Evolutionary conservation across 805 yeast genomes (phyloP), one percentile per base, ranked within the genome.

Genomic region (Yarrowia sp.): DNA sequence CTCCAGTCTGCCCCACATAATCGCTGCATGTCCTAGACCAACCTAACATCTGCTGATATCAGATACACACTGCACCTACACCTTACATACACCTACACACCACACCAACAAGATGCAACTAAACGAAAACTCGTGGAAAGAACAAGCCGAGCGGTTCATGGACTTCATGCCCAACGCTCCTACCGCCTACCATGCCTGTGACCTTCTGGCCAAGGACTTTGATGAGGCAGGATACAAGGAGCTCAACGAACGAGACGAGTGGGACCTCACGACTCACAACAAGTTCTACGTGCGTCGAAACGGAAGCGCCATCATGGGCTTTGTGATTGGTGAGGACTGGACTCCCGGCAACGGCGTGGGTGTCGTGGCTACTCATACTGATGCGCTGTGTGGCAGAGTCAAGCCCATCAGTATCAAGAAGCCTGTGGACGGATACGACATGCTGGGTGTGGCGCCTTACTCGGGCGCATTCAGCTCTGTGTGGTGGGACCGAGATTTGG

Each of bases 401-500:
- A 90, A 89, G 76, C 96, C 96, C 0, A 77, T 80, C 64, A 87
- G 92, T 8, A 78, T 77, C 66, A 86, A 85, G 71, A 71, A 72
- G 4, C 75, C 79, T 14, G 83, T 84, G 11, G 89, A 87, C 65
- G 96, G 96, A n/a, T 89, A 82, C 72, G 87, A 87, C 58, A 76
- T 85, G 46, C 77, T 89, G 28, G 96, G 92, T 4, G 89, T 88
- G 24, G 92, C 95, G 0, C 90, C 92, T 0, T 90, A 90, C 72
- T 85, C 88, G 22, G 92, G 92, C 33, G 86, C 90, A 1, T 74
- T 88, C 70, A 79, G 80, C 30, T 79, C 80, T 21, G 73, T 81
- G 26, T 89, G 96, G 95, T 84, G 88, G 80, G 96, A 89, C 73
- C 81, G 96, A 74, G 96, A 90, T 73, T 81, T 89, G 65, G 92